Base-by-base conservation (phyloP, 1,284 basidiomycete genomes). In the Ceratobasidium sp. region DNA sequence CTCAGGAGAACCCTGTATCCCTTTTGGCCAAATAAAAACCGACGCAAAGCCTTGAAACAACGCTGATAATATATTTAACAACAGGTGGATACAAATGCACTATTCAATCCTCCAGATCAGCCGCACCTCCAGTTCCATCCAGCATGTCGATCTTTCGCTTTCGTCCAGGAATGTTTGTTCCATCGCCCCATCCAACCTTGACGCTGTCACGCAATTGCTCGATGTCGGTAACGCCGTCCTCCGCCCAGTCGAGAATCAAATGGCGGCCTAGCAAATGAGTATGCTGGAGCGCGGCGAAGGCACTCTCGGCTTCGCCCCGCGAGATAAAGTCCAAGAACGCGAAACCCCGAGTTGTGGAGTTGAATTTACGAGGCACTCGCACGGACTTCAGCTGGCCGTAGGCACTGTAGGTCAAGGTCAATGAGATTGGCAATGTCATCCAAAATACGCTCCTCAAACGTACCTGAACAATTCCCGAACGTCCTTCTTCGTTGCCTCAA, bases 231-330 rank as follows among this genome's bases (percentile, higher is more conserved):
- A 49, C 71, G 2, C 79, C 82, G 66, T 95, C 93, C 77, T 93
- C 90, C 0, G 96, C 94, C 95, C 96, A 98, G 80, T 98, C 90
- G 49, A 98, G 83, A 0, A 99, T 94, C 38, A 99, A 83, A 86
- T 99, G 97, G 35, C 98, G 84, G 2, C 97, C 97, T 8, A 99
- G 89, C 78, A 99, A 89, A 85, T 99, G 98, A 0, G 96, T 98
- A 82, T 98, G 95, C 76, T 89, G 87, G 49, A 99, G 86, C 2
- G 93, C 89, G 23, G 88, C 87, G 81, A 91, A 94, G 0, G 94
- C 95, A 55, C 91, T 90, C 81, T 94, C 90, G 1, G 95, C 96
- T 79, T 98, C 95, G 69, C 90, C 89, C 14, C 92, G 87, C 1
- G 93, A 91, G 28, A 92, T 86, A 79, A 97, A 98, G 78, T 99